Base-by-base conservation (phyloP, 768 basidiomycete species). In the Scleroderma bovista region DNA sequence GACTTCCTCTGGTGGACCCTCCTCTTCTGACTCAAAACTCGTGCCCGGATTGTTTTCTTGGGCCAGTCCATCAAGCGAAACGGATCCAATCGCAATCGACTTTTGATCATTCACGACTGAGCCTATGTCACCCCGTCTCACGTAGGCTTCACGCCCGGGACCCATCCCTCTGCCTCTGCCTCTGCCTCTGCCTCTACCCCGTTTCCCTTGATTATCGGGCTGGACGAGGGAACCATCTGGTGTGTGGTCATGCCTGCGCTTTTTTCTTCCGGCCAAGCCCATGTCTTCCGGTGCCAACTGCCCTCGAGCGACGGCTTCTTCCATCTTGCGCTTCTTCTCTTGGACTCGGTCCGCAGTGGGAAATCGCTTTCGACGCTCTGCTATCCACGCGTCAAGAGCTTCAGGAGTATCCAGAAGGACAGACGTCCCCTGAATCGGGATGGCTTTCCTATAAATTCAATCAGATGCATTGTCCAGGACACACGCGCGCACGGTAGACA, bases 281-380 rank as follows among this genome's bases (percentile, higher is more conserved):
- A 71, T 61, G 31, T 80, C 77, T 42, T 74, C 71, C 0, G 75
- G 68, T 26, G 75, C 69, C 26, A 90, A 66, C 66, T 93, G 86
- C 1, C 93, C 93, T 47, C 87, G 77, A n/a, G 81, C 82, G 31
- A 80, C 70, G 9, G 92, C 93, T 54, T 92, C 90, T 52, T 84
- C 78, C 20, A 82, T 63, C 60, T 87, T 91, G 55, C 79, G 75
- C 58, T 84, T 85, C 74, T 94, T 96, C 40, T 95, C 90, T 51
- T 79, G 80, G 2, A 90, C 75, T 22, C 81, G 78, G 43, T 73
- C 60, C 26, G 77, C 63, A 16, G 83, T 88, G 11, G 95, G 95
- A 75, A 87, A 98, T 15, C 87, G 80, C 57, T 80, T 83, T 67
- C 82, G 93, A 37, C 95, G 83, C 60, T 97, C 94, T 13, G 79